Conservation (phyloP, 139 green algal genomes). For the Chlamydomonas sphaeroides region DNA sequence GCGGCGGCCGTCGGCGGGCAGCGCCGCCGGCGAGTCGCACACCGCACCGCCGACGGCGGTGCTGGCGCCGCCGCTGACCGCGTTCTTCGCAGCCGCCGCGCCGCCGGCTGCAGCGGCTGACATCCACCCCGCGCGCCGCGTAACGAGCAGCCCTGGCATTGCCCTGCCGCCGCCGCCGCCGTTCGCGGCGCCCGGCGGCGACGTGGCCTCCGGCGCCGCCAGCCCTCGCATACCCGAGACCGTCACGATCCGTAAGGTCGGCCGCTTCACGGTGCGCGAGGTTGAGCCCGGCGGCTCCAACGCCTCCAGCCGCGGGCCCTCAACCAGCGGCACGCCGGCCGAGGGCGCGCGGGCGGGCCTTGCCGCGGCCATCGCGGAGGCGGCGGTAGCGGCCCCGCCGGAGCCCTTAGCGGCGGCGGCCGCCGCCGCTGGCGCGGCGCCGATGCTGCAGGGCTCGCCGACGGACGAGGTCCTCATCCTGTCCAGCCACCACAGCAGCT, state of each 20-base stretch:
- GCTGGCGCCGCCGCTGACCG: too few species aligned
- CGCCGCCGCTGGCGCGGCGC: not conserved
- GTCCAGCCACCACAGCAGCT: conserved; percentile 29
- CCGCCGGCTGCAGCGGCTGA: too few species aligned
- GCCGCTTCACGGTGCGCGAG: conserved; percentile 36
- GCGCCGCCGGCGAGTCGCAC: not conserved
- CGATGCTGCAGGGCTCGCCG: not conserved
- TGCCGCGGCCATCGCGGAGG: too few species aligned
- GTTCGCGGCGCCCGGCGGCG: not conserved
- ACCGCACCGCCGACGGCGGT: too few species aligned
- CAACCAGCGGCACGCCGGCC: not conserved
- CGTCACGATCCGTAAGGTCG: not conserved
- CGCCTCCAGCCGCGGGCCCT: conserved; percentile 11
- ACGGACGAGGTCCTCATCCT: conserved; percentile 5
- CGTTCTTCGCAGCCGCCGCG: too few species aligned
- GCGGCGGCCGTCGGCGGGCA: not conserved
- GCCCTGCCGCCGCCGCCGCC: too few species aligned
- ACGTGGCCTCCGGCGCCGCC: not conserved
- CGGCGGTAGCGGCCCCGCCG: too few species aligned
- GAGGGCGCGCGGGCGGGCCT: too few species aligned
- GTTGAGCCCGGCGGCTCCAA: conserved; percentile 4
- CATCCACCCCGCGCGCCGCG: too few species aligned
- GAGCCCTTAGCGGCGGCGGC: not conserved
- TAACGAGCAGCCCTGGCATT: too few species aligned
- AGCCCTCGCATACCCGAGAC: not conserved